Percentiles rank a stretch among this genome's conserved stretches.
Evolutionary conservation across 2,329 filamentous ascomycete genomes (phyloP).

Genomic region (Daldinia sp.): DNA sequence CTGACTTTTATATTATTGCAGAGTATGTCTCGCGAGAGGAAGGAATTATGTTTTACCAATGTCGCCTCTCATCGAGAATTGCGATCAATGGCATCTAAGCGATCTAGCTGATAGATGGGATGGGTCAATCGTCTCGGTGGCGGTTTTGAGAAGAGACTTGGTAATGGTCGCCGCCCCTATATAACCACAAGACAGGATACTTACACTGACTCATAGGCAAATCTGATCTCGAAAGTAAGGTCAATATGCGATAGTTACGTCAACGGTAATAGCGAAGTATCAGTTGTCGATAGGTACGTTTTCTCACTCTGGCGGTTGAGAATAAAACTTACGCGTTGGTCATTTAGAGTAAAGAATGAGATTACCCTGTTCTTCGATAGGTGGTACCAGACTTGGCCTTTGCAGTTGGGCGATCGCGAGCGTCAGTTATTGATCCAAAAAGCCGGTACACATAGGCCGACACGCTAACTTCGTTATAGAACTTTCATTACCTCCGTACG

Average conservation of each 20-base stretch:
- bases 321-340: constrained; percentile 2
- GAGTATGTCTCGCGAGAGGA: constrained; percentile 76
- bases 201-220: constrained; percentile 55
- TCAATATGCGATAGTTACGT: constrained; percentile 70
- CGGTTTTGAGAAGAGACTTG: constrained; percentile 75
- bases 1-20: constrained; percentile 46
- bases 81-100: constrained; percentile 76
- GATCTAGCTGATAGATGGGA: constrained; percentile 74
- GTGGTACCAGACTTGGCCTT: constrained; percentile 62
- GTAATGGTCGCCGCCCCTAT: constrained; percentile 55
- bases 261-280: constrained; percentile 61
- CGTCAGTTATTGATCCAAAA: constrained; percentile 51
- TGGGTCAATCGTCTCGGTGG: constrained; percentile 78
- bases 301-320: no score
- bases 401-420: constrained; percentile 61
- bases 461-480: constrained; percentile 53
- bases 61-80: constrained; percentile 73
- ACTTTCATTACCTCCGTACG: constrained; percentile 74
- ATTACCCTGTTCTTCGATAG: constrained; percentile 52
- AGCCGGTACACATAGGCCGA: neutral
- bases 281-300: constrained; percentile 65
- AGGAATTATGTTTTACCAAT: constrained; percentile 76
- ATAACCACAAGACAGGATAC: neutral
- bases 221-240: constrained; percentile 68
- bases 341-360: constrained; percentile 49